Base-by-base conservation (phyloP, 1,139 yeast species). In the Candida anutae region DNA sequence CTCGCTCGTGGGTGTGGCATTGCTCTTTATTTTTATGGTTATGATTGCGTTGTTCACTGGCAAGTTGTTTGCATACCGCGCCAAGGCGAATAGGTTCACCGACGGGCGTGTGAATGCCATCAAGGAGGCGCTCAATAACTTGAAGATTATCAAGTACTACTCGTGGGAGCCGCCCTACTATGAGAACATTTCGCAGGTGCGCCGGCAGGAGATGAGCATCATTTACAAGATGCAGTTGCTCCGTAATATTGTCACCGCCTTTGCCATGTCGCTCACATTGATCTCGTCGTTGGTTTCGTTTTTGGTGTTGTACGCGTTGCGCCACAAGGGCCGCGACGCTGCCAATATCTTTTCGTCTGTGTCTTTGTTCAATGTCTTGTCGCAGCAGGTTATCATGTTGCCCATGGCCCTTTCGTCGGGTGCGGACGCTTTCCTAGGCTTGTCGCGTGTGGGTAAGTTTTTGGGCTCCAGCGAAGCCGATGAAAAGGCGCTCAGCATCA, bases 291-390 rank as follows among this genome's bases (percentile, higher is more conserved):
- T 81, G 69, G 62, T 77, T 2, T 69, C 95, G 0, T 87, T 85
- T 46, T 69, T 85, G 38, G 77, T 77, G 0, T 56, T 82, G 39
- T 78, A 77, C 40, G 75, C 69, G 23, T 55, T 76, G 4, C 44
- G 39, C 10, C 29, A 37, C 37, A 53, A 62, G 15, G 45, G 45
- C n/a, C 65, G 74, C 38, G 62, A 65, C 35, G 78, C 94, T 1
- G 88, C 85, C 3, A 58, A 69, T 20, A 74, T 85, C n/a, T 87
- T 87, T 47, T 72, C 95, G 0, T 79, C 95, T 9, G 61, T 87
- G 29, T 70, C 93, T 0, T 64, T 83, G 32, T 87, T 85, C 60
- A 77, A 77, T 40, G 67, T 75, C 21, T 58, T 71, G 38, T 49
- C 75, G 4, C 59, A 57, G 29, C 67, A 61, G 35, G 61, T 69